These are phyloP conservation scores for Elaphomyces granulatus DNA, from an alignment of 495 filamentous ascomycete species.

Conservation along the genomic window DNA sequence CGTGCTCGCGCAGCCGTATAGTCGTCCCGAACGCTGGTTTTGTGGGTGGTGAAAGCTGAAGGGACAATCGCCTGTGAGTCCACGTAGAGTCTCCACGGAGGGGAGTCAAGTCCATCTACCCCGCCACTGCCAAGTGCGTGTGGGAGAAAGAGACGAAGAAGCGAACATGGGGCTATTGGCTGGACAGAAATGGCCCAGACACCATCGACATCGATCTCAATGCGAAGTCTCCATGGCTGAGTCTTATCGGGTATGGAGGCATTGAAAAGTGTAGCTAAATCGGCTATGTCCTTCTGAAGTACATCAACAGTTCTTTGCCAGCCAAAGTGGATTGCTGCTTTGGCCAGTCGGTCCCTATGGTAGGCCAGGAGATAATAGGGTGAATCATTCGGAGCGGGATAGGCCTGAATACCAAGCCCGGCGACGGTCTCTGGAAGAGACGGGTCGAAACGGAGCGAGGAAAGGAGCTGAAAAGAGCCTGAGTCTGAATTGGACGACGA, in stretches of 20 bases:
- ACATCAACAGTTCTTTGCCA: slow-evolving; percentile 32
- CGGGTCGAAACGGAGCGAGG: slow-evolving; percentile 64
- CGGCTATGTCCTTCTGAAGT: slow-evolving; percentile 16
- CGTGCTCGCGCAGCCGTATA: slow-evolving; percentile 51
- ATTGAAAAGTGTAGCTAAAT: slow-evolving; percentile 20
- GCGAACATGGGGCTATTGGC: slow-evolving; percentile 32
- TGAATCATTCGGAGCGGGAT: slow-evolving; percentile 29
- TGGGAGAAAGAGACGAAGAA: slow-evolving; percentile 40
- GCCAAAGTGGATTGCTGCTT: slow-evolving; percentile 53
- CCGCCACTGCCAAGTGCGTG: not conserved
- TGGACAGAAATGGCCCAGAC: slow-evolving; percentile 33
- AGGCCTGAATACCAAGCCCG: slow-evolving; percentile 27
- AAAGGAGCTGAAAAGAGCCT: slow-evolving; percentile 44
- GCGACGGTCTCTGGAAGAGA: slow-evolving; percentile 32
- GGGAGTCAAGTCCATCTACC: not conserved
- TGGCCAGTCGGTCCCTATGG: slow-evolving; percentile 70
- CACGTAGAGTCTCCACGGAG: slow-evolving; percentile 36
- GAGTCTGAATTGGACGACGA: too few species aligned
- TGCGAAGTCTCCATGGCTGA: slow-evolving; percentile 37
- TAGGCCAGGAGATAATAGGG: slow-evolving; percentile 73
- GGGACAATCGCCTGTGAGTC: slow-evolving; percentile 37
- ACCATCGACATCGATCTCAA: slow-evolving; percentile 38
- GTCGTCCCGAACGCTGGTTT: slow-evolving; percentile 51
- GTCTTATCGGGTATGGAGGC: slow-evolving; percentile 21
- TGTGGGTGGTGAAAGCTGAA: slow-evolving; percentile 57